Evolutionary conservation across 345 rosid genomes (phyloP), one percentile per base, ranked within the genome.

Genomic region (Raphanus raphanistrum): DNA sequence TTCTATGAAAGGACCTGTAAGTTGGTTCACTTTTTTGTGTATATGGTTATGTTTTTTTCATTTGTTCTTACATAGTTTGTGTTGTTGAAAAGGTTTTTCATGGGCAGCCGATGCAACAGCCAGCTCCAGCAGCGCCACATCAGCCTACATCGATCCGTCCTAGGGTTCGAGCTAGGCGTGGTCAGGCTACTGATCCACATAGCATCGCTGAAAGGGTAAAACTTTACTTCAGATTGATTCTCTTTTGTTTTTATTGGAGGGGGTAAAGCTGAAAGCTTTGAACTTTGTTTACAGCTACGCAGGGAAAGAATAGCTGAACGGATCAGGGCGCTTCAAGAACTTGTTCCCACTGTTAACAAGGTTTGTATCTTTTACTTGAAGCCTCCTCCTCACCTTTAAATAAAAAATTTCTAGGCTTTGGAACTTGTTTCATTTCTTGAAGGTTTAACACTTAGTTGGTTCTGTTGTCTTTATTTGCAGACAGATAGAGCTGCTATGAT

Each of bases 131-230:
- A 8, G 92, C 89, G 27, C 97, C 97, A 55, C 98, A 96, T 83
- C 92, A 94, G 72, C 98, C 98, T 21, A 70, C 83, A 1, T 70
- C 91, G 63, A 87, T 96, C 87, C 99, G 98, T 3, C 98, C 99
- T 13, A 87, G 97, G 84, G 95, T 91, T 45, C 88, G 99, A 72
- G 99, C 99, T 84, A 87, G 99, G 80, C 86, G 99, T 83, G 99
- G 99, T 61, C 99, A 96, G 71, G 99, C 99, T 73, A 96, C 99
- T 48, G 99, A 96, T 89, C 99, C 99, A 38, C 99, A 96, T 74
- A 96, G 99, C 85, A 96, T 96, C 58, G 99, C 99, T 76, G 99
- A 96, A 78, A 79, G 99, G 84, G 99, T 96, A 89, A 38, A 80
- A 81, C 8, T 69, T 27, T 8, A 8, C 17, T 79, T 25, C 7